Conservation (phyloP, 257 asterid species). For the Nicotiana obtusifolia region DNA sequence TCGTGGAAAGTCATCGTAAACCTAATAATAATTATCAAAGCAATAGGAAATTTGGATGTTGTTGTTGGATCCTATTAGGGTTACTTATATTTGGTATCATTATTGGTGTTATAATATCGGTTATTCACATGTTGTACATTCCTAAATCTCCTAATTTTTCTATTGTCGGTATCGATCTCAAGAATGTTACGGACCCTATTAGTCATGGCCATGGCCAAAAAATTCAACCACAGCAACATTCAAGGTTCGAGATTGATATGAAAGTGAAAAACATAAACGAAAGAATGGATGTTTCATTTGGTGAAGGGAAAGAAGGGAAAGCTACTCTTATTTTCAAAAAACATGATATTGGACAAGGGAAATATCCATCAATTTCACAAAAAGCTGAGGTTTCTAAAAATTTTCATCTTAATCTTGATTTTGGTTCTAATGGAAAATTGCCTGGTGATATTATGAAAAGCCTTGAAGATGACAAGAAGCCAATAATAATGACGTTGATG, state of each 20-base stretch:
- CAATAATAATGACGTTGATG: conserved; percentile 28
- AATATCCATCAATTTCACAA: conserved; percentile 4
- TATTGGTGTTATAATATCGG: neutral
- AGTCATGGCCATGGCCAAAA: neutral
- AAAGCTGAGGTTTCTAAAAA: conserved; percentile 3
- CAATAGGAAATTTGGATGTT: neutral
- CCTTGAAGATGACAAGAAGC: conserved; percentile 18
- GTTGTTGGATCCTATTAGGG: conserved; percentile 14
- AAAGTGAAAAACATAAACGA: conserved; percentile 27
- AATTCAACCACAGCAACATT: neutral
- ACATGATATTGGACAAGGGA: conserved; percentile 36
- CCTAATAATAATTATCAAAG: neutral
- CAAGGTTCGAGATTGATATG: conserved; percentile 28
- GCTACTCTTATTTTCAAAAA: conserved; percentile 30
- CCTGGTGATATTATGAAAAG: conserved; percentile 15
- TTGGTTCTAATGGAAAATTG: conserved; percentile 9
- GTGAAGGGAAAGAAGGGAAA: conserved; percentile 17
- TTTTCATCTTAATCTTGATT: conserved; percentile 19
- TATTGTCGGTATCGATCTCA: conserved; percentile 22
- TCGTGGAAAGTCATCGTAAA: conserved; percentile 32
- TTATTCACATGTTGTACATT: conserved; percentile 27
- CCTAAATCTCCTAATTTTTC: conserved; percentile 45
- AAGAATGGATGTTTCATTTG: conserved; percentile 27
- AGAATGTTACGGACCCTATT: neutral
- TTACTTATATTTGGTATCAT: conserved; percentile 15